Percentiles rank a stretch among this genome's conserved stretches.
These are phyloP conservation scores for Metschnikowia lochheadii DNA, from an alignment of 805 yeast genomes.

Conservation along the genomic window DNA sequence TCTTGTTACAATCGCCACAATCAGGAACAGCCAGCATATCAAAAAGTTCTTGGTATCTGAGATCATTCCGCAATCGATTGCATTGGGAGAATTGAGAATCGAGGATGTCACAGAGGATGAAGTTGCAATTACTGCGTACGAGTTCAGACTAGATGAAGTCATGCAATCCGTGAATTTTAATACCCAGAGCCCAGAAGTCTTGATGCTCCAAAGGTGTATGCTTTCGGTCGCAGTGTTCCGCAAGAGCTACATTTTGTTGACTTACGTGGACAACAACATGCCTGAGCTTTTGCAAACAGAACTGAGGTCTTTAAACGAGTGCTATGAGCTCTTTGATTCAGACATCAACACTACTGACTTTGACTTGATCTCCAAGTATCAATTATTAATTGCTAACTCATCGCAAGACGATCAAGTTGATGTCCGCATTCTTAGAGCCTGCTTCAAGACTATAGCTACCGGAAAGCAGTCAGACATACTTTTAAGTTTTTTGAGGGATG, in stretches of 20 bases:
- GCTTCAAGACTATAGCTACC: slow-evolving; percentile 54
- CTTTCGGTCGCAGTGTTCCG: slow-evolving; percentile 57
- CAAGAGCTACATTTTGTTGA: slow-evolving; percentile 53
- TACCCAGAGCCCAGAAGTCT: slow-evolving; percentile 32
- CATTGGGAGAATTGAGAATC: slow-evolving; percentile 34
- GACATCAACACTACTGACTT: slow-evolving; percentile 53
- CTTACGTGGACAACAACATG: slow-evolving; percentile 46
- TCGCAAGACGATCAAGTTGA: slow-evolving; percentile 34
- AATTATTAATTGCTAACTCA: slow-evolving; percentile 25
- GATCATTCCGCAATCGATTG: slow-evolving; percentile 31
- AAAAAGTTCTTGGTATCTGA: slow-evolving; percentile 26
- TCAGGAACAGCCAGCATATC: slow-evolving; percentile 21
- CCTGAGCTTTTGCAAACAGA: slow-evolving; percentile 24
- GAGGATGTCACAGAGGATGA: slow-evolving; percentile 52
- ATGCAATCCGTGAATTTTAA: slow-evolving; percentile 28
- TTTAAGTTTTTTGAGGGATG: slow-evolving; percentile 53
- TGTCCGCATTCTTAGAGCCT: slow-evolving; percentile 52
- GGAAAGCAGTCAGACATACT: slow-evolving; percentile 54
- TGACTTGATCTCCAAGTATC: slow-evolving; percentile 50
- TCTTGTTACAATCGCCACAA: slow-evolving; percentile 25
- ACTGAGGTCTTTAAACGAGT: slow-evolving; percentile 25
- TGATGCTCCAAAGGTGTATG: slow-evolving; percentile 50
- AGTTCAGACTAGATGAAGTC: slow-evolving; percentile 55
- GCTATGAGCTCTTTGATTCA: slow-evolving; percentile 48
- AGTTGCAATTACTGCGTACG: slow-evolving; percentile 69